Base-by-base conservation (phyloP, 352 stramenopile genomes). In the Phytophthora constricta region DNA sequence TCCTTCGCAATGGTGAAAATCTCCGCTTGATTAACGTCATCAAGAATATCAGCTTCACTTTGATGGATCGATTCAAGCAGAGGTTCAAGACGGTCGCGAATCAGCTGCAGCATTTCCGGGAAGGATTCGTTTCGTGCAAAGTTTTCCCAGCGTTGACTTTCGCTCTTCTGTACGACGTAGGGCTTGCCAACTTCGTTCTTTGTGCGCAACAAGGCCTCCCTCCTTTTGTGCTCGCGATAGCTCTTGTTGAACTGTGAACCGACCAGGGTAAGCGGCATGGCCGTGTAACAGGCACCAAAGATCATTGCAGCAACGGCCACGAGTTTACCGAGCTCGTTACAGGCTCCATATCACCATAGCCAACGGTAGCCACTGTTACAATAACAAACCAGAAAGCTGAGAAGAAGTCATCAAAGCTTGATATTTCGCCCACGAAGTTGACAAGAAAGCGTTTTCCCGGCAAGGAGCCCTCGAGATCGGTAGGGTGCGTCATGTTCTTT, bases 321-420 rank as follows among this genome's bases (percentile, higher is more conserved):
- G 33, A 93, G 81, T 57, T 91, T 91, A 25, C 85, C 4, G 74
- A 71, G 19, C 74, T 87, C 23, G 77, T 87, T 16, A 87, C 80
- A 14, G 85, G 80, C 55, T 91, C 82, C 76, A 93, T 91, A 55
- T 93, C 86, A 25, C 86, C 86, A 37, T 93, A 93, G 0, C 86
- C 86, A 26, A 91, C 75, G 10, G 86, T 91, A 19, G 82, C 75
- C 54, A 92, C 46, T 9, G 87, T 95, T 13, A 93, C 85, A 50
- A 92, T 91, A n/a, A 91, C 82, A 57, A 95, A 92, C 86, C 86
- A 95, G 63, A 95, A 89, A 14, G 80, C 84, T 10, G 82, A 90
- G 37, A 95, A 93, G 54, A 95, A 90, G 45, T 95, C 85, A 28
- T 90, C 79, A 43, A 95, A 92, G 26, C 74, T 78, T 47, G 80